These are phyloP conservation scores for Ogataea pilisensis DNA, from an alignment of 805 yeast species.

Conservation along the genomic window DNA sequence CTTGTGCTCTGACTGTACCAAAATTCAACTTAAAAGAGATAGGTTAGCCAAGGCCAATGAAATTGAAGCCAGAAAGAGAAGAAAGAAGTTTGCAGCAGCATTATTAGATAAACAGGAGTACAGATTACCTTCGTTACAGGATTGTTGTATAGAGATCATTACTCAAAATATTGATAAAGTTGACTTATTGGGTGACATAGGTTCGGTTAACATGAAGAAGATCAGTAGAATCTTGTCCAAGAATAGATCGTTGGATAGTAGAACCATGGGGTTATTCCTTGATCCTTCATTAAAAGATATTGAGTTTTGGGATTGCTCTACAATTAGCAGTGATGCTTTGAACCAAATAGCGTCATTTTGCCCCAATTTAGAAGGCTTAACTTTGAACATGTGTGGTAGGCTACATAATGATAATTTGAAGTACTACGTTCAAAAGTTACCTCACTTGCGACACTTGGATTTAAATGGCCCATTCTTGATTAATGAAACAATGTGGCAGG, in stretches of 20 bases:
- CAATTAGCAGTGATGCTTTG: slow-evolving; percentile 59
- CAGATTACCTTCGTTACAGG: slow-evolving; percentile 70
- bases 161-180: slow-evolving; percentile 67
- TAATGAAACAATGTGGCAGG: slow-evolving; percentile 71
- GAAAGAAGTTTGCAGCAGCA: slow-evolving; percentile 81
- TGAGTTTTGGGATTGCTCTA: slow-evolving; percentile 92
- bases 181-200: slow-evolving; percentile 84
- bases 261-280: slow-evolving; percentile 70
- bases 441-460: slow-evolving; percentile 48
- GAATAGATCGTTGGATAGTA: slow-evolving; percentile 72
- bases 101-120: slow-evolving; percentile 67
- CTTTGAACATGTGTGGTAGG: slow-evolving; percentile 90
- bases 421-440: slow-evolving; percentile 58
- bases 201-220: slow-evolving; percentile 63
- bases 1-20: slow-evolving; percentile 60
- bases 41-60: slow-evolving; percentile 47
- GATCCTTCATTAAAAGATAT: slow-evolving; percentile 52
- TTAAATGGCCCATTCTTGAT: slow-evolving; percentile 90
- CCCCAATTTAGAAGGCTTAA: slow-evolving; percentile 63
- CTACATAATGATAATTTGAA: slow-evolving; percentile 70
- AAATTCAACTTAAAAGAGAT: slow-evolving; percentile 38
- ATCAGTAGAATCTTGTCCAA: slow-evolving; percentile 74
- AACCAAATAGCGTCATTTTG: slow-evolving; percentile 72
- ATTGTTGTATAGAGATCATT: slow-evolving; percentile 66
- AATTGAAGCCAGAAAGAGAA: slow-evolving; percentile 61